phyloP scores from a whole-genome alignment of 805 yeast species.

The Metschnikowia borealis region DNA sequence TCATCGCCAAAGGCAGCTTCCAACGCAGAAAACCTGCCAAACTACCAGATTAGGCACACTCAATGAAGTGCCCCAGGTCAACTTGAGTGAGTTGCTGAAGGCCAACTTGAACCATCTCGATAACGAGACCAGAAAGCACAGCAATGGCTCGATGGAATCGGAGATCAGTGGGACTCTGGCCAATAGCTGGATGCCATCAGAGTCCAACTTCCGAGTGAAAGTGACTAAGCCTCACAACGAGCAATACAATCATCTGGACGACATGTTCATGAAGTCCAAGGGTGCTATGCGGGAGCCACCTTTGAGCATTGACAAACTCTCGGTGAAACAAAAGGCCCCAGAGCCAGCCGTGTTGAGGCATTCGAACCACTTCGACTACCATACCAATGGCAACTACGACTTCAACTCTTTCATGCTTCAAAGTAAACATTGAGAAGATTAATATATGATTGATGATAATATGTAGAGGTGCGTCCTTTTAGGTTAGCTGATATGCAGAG shows the following conservation, averaged over 20 bases:
- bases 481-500: constrained; percentile 6
- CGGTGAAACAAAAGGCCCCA: background rate
- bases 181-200: constrained; percentile 18
- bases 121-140: constrained; percentile 1
- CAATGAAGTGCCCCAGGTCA: background rate
- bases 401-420: constrained; percentile 36
- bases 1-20: background rate
- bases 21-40: background rate
- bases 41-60: background rate
- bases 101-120: constrained; percentile 1
- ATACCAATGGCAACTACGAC: constrained; percentile 29
- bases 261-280: background rate
- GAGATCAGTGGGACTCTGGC: constrained; percentile 13
- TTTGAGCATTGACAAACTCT: background rate
- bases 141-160: constrained; percentile 10
- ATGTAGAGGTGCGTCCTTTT: background rate
- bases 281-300: background rate
- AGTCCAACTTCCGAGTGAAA: constrained; percentile 16
- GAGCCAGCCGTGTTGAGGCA: background rate
- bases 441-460: background rate
- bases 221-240: too few species aligned
- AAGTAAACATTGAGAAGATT: background rate
- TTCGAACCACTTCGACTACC: constrained; percentile 33
- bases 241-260: background rate
- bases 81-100: background rate